These are phyloP conservation scores for Phytopythium ostracodes DNA, from an alignment of 352 stramenopile genomes.

Conservation along the genomic window DNA sequence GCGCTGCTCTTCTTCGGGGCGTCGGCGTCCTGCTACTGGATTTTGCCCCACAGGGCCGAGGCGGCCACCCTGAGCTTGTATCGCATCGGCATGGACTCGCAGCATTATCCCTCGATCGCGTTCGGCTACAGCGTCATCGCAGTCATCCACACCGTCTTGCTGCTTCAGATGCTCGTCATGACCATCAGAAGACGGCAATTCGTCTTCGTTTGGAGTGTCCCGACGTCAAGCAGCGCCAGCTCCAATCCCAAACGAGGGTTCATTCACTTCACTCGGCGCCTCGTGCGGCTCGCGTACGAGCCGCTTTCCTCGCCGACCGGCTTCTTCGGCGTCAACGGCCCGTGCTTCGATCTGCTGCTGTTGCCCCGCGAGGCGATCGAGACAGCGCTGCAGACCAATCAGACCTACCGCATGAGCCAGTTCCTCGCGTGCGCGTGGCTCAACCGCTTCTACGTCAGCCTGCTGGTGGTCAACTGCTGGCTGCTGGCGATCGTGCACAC, in stretches of 20 bases:
- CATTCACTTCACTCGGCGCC: neutral
- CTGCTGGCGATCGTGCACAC: slow-evolving; percentile 12
- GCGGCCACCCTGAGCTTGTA: neutral
- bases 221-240: too few species aligned
- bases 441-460: slow-evolving; percentile 25
- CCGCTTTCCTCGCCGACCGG: neutral
- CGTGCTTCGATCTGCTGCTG: slow-evolving; percentile 18
- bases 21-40: neutral
- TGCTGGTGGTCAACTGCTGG: slow-evolving; percentile 24
- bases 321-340: slow-evolving; percentile 15
- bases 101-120: neutral
- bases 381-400: slow-evolving; percentile 20
- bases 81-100: neutral
- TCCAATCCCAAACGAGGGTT: neutral
- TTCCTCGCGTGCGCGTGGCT: slow-evolving; percentile 17
- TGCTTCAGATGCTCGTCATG: neutral
- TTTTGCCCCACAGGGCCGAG: neutral
- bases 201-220: neutral
- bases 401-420: slow-evolving; percentile 25
- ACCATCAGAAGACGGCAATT: neutral
- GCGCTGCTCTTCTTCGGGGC: neutral
- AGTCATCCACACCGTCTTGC: neutral
- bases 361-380: slow-evolving; percentile 19
- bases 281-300: neutral
- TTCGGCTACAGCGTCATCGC: neutral